Evolutionary conservation across 2,329 filamentous ascomycete genomes (phyloP), one percentile per base, ranked within the genome.

Genomic region (Dendrostoma leiphaemia): DNA sequence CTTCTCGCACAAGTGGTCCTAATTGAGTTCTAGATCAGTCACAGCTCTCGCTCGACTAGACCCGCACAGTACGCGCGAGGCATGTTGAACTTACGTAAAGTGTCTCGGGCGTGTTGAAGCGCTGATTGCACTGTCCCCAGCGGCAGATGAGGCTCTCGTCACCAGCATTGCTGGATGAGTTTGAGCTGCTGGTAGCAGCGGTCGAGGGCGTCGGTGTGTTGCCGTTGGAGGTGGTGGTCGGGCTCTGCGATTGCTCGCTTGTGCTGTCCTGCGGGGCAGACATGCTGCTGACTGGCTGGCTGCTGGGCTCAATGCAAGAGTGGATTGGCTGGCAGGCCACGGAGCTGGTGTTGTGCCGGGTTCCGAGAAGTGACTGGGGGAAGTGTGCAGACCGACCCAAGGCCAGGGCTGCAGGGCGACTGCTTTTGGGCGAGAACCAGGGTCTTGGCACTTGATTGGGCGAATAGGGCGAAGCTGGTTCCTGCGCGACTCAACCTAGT

Each of bases 1-100:
- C 67, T 91, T 90, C 71, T 97, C 94, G 74, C 94, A 97, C 63
- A 99, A 92, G 73, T 99, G 94, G 66, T 97, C 93, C 92, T 97
- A n/a, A n/a, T n/a, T n/a, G 65, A 37, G 41, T 6, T 7, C 4
- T 21, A 6, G 4, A 43, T 40, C 34, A 56, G 32, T 24, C n/a
- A 46, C 1, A 12, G 8, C 31, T 54, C 35, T 53, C 26, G 41
- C 41, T 23, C 8, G 21, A 26, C 12, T 15, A n/a, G 17, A 34
- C 3, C 38, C 15, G 26, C 4, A 37, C 19, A n/a, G 43, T 24
- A 10, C 40, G 29, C 13, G 34, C 41, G 5, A 31, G 8, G 13
- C 9, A n/a, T 29, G 0, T 17, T 2, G 2, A 46, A 72, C 81
- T 71, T 74, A 85, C 82, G 66, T 86, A 86, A 62, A 86, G 79